A percentile compares a stretch with the other conserved stretches of the same genome.
These are phyloP conservation scores for Mycena alexandri DNA, from an alignment of 768 basidiomycete genomes.

Conservation along the genomic window DNA sequence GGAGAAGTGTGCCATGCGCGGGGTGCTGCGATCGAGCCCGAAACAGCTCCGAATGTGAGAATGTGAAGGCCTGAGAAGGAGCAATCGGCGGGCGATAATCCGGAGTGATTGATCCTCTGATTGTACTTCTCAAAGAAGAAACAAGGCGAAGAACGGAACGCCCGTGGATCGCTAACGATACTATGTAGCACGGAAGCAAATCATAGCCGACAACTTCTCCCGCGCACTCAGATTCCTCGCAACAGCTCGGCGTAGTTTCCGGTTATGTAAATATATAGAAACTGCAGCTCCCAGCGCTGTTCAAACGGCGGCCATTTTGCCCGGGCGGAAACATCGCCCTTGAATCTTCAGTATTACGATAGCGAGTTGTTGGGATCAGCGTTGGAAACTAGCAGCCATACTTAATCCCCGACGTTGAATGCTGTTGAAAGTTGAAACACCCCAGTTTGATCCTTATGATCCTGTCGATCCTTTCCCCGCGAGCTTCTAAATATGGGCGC, in stretches of 20 bases:
- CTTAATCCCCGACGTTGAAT: too few species aligned
- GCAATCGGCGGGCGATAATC: not conserved
- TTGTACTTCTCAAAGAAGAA: not conserved
- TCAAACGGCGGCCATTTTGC: not conserved
- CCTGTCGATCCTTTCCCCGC: not conserved
- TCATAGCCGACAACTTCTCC: slow-evolving; percentile 2
- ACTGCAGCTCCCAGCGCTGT: not conserved
- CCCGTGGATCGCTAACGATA: not conserved
- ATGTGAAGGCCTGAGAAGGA: slow-evolving; percentile 1
- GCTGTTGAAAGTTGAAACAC: too few species aligned
- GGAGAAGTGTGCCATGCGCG: too few species aligned
- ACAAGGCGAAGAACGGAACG: not conserved
- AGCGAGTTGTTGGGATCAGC: too few species aligned
- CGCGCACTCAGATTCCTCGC: not conserved
- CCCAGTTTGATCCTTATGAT: slow-evolving; percentile 1
- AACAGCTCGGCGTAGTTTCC: too few species aligned
- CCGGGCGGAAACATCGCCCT: not conserved
- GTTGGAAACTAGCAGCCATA: too few species aligned
- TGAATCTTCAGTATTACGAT: not conserved
- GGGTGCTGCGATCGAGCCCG: not conserved
- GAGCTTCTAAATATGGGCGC: not conserved
- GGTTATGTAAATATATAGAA: slow-evolving; percentile 1
- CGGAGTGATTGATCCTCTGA: too few species aligned
- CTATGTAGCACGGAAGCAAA: slow-evolving; percentile 3
- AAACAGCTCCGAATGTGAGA: not conserved